Evolutionary conservation across 2,329 filamentous ascomycete genomes (phyloP).

Genomic region (Pezicula rhizophila): DNA sequence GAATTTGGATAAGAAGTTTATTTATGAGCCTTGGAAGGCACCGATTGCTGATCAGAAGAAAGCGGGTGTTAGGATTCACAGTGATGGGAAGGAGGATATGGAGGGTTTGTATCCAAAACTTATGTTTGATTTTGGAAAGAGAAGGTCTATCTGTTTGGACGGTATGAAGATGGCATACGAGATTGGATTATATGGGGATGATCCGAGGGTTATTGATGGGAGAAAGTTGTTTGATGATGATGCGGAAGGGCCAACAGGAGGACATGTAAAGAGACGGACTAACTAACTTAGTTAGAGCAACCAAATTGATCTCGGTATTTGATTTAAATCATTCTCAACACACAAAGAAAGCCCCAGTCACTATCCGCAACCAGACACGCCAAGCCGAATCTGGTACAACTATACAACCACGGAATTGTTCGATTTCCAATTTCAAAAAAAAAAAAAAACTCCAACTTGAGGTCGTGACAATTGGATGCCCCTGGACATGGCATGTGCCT

Average conservation of each 20-base stretch:
- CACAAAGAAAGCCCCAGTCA: too few species aligned
- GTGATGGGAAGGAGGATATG: constrained; percentile 41
- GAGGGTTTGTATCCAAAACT: constrained; percentile 61
- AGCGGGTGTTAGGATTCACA: constrained; percentile 57
- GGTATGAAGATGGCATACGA: constrained; percentile 67
- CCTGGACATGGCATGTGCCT: too few species aligned
- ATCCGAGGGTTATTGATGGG: constrained; percentile 57
- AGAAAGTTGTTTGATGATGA: constrained; percentile 37
- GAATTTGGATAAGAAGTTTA: constrained; percentile 58
- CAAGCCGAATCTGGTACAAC: too few species aligned
- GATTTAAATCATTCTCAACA: too few species aligned
- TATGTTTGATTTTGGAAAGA: constrained; percentile 68
- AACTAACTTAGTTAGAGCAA: too few species aligned
- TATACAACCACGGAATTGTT: too few species aligned
- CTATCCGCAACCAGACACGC: too few species aligned
- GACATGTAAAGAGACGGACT: constrained; percentile 16
- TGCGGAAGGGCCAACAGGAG: constrained; percentile 23
- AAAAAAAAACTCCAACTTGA: too few species aligned
- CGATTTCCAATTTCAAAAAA: too few species aligned
- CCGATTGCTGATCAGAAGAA: constrained; percentile 61
- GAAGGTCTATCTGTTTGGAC: constrained; percentile 55
- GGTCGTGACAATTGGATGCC: too few species aligned
- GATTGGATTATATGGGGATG: constrained; percentile 58
- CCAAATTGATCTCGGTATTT: too few species aligned
- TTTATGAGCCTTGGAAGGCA: constrained; percentile 77